phyloP scores from a whole-genome alignment of 2,329 filamentous ascomycete species.

The Fusarium albidum region DNA sequence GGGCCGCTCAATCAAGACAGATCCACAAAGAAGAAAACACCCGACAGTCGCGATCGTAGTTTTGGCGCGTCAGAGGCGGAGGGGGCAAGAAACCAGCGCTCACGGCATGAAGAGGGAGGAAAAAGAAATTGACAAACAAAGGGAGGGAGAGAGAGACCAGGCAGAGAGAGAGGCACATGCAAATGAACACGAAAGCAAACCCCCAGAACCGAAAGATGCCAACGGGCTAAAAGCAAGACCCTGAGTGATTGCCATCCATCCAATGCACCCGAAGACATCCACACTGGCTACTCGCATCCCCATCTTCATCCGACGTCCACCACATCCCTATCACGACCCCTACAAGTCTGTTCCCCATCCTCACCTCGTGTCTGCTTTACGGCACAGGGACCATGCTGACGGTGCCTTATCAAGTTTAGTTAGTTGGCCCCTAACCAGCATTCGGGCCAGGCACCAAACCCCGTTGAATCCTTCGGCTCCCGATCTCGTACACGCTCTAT shows the following conservation, averaged over 20 bases:
- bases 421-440: slow-evolving; percentile 10
- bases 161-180: too few species aligned
- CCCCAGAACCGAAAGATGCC: slow-evolving; percentile 32
- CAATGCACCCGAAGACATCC: slow-evolving; percentile 11
- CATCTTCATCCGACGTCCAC: slow-evolving; percentile 20
- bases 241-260: slow-evolving; percentile 25
- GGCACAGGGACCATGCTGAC: slow-evolving; percentile 30
- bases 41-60: slow-evolving; percentile 1
- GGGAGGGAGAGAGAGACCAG: slow-evolving; percentile 26
- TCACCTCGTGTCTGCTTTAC: slow-evolving; percentile 12
- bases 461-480: slow-evolving; percentile 1
- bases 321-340: slow-evolving; percentile 35
- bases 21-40: slow-evolving; percentile 10
- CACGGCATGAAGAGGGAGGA: slow-evolving; percentile 10
- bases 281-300: slow-evolving; percentile 7
- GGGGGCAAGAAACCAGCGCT: slow-evolving; percentile 2
- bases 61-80: slow-evolving; percentile 1
- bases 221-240: slow-evolving; percentile 25
- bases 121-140: slow-evolving; percentile 12
- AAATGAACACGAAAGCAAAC: slow-evolving; percentile 36
- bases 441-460: slow-evolving; percentile 14
- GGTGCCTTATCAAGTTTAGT: slow-evolving; percentile 14
- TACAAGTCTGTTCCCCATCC: slow-evolving; percentile 30
- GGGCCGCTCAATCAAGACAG: slow-evolving; percentile 15
- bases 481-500: slow-evolving; percentile 14